phyloP scores from a whole-genome alignment of 176 grass and related monocot genomes.

The Panicum miliaceum region DNA sequence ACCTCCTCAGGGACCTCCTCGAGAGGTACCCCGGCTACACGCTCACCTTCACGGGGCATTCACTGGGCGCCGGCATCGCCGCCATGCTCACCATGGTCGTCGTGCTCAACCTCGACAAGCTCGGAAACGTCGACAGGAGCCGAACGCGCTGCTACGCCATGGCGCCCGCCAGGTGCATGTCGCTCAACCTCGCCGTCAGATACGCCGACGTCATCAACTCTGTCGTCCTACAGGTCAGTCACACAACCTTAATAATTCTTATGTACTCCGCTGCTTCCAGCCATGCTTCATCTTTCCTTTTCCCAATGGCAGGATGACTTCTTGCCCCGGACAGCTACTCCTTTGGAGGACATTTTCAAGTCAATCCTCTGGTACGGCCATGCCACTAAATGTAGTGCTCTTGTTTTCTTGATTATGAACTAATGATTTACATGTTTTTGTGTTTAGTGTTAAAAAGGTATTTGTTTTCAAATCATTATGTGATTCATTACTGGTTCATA shows the following conservation, averaged over 20 bases:
- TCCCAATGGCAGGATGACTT: slow-evolving; percentile 80
- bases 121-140: slow-evolving; percentile 58
- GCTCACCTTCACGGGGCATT: slow-evolving; percentile 85
- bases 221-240: slow-evolving; percentile 70
- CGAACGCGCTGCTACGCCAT: slow-evolving; percentile 77
- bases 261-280: background rate
- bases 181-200: slow-evolving; percentile 82
- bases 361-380: slow-evolving; percentile 79
- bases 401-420: slow-evolving; percentile 4
- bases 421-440: background rate
- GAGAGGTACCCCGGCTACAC: slow-evolving; percentile 62
- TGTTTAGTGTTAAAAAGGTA: background rate
- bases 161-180: slow-evolving; percentile 88
- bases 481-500: background rate
- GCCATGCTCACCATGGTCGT: slow-evolving; percentile 84
- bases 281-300: slow-evolving; percentile 1
- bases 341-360: slow-evolving; percentile 97
- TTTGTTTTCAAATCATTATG: background rate
- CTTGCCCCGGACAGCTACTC: slow-evolving; percentile 87
- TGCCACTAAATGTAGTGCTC: background rate
- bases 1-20: slow-evolving; percentile 65
- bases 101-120: slow-evolving; percentile 74
- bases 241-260: background rate
- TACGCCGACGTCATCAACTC: slow-evolving; percentile 95
- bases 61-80: slow-evolving; percentile 68